Conservation (phyloP, 1,284 basidiomycete genomes). For the Entoloma clypeatum region DNA sequence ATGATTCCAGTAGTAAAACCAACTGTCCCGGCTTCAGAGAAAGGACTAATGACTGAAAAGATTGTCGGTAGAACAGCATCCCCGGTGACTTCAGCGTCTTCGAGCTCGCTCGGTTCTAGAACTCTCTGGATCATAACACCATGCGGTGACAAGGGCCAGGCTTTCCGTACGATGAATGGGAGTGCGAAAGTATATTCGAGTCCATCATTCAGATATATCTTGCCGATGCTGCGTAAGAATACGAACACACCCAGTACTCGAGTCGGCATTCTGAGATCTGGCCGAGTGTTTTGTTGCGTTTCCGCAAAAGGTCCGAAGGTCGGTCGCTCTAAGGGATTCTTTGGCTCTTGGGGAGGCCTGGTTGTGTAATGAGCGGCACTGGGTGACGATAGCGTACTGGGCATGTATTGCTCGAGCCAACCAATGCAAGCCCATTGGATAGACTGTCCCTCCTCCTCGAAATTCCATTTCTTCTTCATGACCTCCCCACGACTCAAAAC, state of each 20-base stretch:
- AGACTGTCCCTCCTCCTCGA: slow-evolving; percentile 63
- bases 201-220: slow-evolving; percentile 73
- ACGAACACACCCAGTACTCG: slow-evolving; percentile 66
- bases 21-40: slow-evolving; percentile 71
- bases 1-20: slow-evolving; percentile 57
- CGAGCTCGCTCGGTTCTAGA: slow-evolving; percentile 60
- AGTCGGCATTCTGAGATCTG: slow-evolving; percentile 28
- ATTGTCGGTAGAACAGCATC: slow-evolving; percentile 69
- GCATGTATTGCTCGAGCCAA: slow-evolving; percentile 53
- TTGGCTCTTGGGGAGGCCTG: slow-evolving; percentile 22
- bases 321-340: slow-evolving; percentile 31
- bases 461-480: slow-evolving; percentile 72
- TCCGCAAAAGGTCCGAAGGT: slow-evolving; percentile 63
- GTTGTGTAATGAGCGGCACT: slow-evolving; percentile 38
- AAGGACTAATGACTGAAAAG: slow-evolving; percentile 73
- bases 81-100: slow-evolving; percentile 59
- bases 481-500: slow-evolving; percentile 69
- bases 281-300: slow-evolving; percentile 31
- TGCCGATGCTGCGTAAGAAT: slow-evolving; percentile 72
- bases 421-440: slow-evolving; percentile 78
- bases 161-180: slow-evolving; percentile 75
- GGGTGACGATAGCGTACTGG: slow-evolving; percentile 31
- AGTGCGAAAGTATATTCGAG: slow-evolving; percentile 75
- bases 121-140: slow-evolving; percentile 79
- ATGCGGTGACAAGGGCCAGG: slow-evolving; percentile 74